A percentile compares a stretch with the other conserved stretches of the same genome.
These are phyloP conservation scores for Leccinum olivaceopallidum DNA, from an alignment of 768 basidiomycete species.

Conservation along the genomic window DNA sequence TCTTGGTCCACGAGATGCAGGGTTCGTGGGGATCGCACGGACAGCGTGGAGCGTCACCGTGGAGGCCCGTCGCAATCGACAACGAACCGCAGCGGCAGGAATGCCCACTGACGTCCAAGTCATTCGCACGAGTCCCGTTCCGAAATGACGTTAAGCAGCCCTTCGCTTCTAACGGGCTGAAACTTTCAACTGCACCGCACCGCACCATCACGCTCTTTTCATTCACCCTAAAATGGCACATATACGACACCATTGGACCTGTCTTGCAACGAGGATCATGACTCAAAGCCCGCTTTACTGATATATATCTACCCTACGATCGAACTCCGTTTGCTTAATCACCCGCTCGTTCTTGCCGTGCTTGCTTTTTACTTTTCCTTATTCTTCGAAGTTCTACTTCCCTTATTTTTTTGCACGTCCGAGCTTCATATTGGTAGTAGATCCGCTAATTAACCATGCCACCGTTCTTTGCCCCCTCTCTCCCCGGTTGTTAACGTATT, in stretches of 20 bases:
- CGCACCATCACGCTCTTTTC: constrained; percentile 22
- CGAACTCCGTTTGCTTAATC: constrained; percentile 27
- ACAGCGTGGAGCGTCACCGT: constrained; percentile 76
- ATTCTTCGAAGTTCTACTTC: not conserved
- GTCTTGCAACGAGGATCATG: constrained; percentile 32
- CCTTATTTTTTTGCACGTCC: constrained; percentile 4
- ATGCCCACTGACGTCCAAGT: constrained; percentile 16
- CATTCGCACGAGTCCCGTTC: constrained; percentile 9
- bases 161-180: constrained; percentile 9
- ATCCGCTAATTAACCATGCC: constrained; percentile 14
- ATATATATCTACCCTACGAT: constrained; percentile 12
- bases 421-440: constrained; percentile 20
- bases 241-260: constrained; percentile 24
- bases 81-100: constrained; percentile 14
- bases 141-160: constrained; percentile 21
- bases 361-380: constrained; percentile 6
- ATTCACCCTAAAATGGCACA: constrained; percentile 26
- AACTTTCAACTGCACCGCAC: constrained; percentile 1
- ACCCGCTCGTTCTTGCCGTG: constrained; percentile 5
- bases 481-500: not conserved
- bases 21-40: constrained; percentile 48
- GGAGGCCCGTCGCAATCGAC: constrained; percentile 49
- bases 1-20: constrained; percentile 48
- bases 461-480: not conserved
- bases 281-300: constrained; percentile 10